phyloP scores from a whole-genome alignment of 208 protist species.

The Trypanosomatidae sp. region DNA sequence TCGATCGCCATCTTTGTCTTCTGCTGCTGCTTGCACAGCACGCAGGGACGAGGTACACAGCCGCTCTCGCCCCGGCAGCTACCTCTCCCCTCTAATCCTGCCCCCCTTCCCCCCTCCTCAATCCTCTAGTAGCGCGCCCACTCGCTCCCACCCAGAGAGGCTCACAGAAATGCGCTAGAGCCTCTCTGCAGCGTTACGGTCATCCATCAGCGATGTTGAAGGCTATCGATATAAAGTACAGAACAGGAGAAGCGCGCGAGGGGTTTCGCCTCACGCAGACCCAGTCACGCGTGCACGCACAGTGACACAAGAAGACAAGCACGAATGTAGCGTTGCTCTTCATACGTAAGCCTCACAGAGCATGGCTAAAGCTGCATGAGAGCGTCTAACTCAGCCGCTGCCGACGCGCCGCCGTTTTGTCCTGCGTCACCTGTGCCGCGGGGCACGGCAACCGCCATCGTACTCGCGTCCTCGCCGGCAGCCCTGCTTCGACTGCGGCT shows the following conservation, averaged over 20 bases:
- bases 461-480: background rate
- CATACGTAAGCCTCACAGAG: background rate
- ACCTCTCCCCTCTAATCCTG: background rate
- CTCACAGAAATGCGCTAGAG: background rate
- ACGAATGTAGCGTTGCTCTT: background rate
- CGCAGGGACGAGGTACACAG: too few relatives aligned
- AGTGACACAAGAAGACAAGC: background rate
- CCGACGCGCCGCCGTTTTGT: background rate
- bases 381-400: constrained; percentile 27
- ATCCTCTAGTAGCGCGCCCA: background rate
- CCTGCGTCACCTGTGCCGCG: background rate
- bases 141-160: background rate
- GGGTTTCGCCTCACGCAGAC: background rate
- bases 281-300: background rate
- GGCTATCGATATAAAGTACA: background rate
- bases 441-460: background rate
- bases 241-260: background rate
- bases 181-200: background rate
- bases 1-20: background rate
- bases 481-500: constrained; percentile 12
- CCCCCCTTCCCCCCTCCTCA: background rate
- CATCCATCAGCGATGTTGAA: background rate
- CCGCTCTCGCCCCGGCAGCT: background rate
- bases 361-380: constrained; percentile 34
- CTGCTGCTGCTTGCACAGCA: background rate